These are phyloP conservation scores for Coniochaeta pulveracea DNA, from an alignment of 2,329 filamentous ascomycete species.

Conservation along the genomic window DNA sequence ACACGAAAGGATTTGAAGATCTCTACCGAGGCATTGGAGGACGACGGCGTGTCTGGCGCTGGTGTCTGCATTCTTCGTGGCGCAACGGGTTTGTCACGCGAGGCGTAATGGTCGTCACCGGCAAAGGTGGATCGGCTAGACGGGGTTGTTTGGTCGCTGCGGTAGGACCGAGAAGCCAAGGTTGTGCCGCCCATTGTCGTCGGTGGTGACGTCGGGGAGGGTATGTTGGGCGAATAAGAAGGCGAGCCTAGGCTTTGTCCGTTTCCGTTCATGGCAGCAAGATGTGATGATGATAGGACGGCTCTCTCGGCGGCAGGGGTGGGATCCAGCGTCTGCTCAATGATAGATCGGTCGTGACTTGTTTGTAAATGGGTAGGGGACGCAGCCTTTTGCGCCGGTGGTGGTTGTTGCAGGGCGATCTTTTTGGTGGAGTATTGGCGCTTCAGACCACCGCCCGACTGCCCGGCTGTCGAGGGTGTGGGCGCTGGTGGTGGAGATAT, in stretches of 20 bases:
- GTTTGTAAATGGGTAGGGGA: constrained; percentile 65
- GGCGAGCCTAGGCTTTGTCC: constrained; percentile 41
- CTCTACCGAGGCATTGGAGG: constrained; percentile 59
- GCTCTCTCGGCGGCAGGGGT: constrained; percentile 57
- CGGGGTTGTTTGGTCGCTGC: constrained; percentile 41
- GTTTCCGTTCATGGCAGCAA: constrained; percentile 58
- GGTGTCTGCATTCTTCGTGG: constrained; percentile 52
- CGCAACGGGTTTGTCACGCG: constrained; percentile 25
- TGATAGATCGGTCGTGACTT: constrained; percentile 53
- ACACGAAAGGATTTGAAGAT: constrained; percentile 99
- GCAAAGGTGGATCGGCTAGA: constrained; percentile 45
- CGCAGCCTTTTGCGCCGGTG: constrained; percentile 61
- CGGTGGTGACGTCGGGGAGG: constrained; percentile 59
- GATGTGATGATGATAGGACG: constrained; percentile 55
- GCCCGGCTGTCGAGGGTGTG: constrained; percentile 39
- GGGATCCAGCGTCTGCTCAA: constrained; percentile 57
- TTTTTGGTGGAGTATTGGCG: constrained; percentile 69
- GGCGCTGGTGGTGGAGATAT: constrained; percentile 47
- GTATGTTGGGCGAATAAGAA: constrained; percentile 51
- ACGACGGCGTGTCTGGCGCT: constrained; percentile 47
- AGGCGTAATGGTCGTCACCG: constrained; percentile 30
- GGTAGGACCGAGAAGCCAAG: constrained; percentile 50
- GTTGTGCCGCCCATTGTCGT: constrained; percentile 36
- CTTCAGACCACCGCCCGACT: constrained; percentile 46
- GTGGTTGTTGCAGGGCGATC: constrained; percentile 59